These are phyloP conservation scores for Yarrowia divulgata DNA, from an alignment of 805 yeast genomes.

Conservation along the genomic window DNA sequence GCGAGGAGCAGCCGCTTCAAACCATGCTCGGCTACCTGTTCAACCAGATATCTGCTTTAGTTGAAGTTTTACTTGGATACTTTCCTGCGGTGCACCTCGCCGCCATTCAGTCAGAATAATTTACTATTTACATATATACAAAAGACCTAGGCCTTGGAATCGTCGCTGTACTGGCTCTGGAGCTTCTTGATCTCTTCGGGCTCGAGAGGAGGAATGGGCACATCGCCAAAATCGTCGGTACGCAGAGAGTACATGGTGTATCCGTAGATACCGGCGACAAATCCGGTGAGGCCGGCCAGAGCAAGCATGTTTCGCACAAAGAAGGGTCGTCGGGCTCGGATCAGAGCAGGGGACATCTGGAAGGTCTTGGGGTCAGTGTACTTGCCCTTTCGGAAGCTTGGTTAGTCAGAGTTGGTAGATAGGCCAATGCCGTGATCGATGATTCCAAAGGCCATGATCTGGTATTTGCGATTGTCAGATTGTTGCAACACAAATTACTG, in stretches of 20 bases:
- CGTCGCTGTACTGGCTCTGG: constrained; percentile 24
- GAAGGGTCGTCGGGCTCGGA: constrained; percentile 87
- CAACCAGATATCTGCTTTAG: too few relatives aligned
- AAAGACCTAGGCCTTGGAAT: constrained; percentile 37
- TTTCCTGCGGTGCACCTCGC: neutral
- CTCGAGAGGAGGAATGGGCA: constrained; percentile 91
- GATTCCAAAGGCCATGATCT: too few relatives aligned
- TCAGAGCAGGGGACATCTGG: constrained; percentile 92
- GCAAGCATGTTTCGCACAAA: constrained; percentile 77
- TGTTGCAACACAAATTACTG: too few relatives aligned
- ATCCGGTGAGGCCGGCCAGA: constrained; percentile 63
- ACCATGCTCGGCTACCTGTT: too few relatives aligned
- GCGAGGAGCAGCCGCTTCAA: too few relatives aligned
- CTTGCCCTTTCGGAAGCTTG: constrained; percentile 35
- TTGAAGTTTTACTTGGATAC: too few relatives aligned
- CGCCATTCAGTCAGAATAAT: constrained; percentile 30
- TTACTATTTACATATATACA: constrained; percentile 37
- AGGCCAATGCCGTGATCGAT: too few relatives aligned
- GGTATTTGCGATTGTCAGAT: too few relatives aligned
- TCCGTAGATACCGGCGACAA: constrained; percentile 69
- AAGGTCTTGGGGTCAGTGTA: constrained; percentile 56
- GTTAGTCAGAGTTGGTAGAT: neutral
- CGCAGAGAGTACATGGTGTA: constrained; percentile 50
- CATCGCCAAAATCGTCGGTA: constrained; percentile 83
- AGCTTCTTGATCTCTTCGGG: constrained; percentile 60